Base-by-base conservation (phyloP, 192 early-diverging fungal species). In the Coemansia sp. region DNA sequence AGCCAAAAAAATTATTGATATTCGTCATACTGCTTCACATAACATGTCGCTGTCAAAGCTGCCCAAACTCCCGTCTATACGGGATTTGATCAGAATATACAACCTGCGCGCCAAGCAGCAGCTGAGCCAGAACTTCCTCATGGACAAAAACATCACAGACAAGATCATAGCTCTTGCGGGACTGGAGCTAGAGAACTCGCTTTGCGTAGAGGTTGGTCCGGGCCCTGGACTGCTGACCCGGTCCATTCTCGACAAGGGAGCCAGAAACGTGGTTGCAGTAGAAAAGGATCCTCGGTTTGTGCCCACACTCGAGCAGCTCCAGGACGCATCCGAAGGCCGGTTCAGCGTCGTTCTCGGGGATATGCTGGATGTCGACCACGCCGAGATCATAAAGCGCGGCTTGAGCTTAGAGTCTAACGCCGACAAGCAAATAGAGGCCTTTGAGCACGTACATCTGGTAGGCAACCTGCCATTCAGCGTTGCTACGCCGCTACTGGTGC, bases 121-220 rank as follows among this genome's bases (percentile, higher is more conserved):
- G 65, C 82, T 92, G n/a, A 86, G 86, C 53, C 90, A 92, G 60
- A 90, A 92, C 70, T 92, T 92, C 70, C 86, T 92, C 34, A 82
- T 92, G 53, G 87, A 92, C 75, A 87, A 86, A 58, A 90, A 90
- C 56, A 76, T 92, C n/a, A 92, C 90, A 9, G 88, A 90, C 65
- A 88, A 87, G 26, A 89, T 92, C 37, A 81, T 86, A 12, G 61
- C 73, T 17, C 72, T 80, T 15, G 86, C 90, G 7, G 72, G 75
- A 15, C 73, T 90, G n/a, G 81, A 81, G 29, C 54, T 67, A 7
- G 57, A 80, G 33, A 82, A 86, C 41, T 67, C 85, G 18, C 74
- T 90, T 8, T 84, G 88, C 14, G 82, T 92, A 14, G 90, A 92
- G 62, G 89, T 92, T 18, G 90, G 90, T 0, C 88, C 90, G 27